Evolutionary conservation across 768 basidiomycete species (phyloP).

Genomic region (Russula brevipes): DNA sequence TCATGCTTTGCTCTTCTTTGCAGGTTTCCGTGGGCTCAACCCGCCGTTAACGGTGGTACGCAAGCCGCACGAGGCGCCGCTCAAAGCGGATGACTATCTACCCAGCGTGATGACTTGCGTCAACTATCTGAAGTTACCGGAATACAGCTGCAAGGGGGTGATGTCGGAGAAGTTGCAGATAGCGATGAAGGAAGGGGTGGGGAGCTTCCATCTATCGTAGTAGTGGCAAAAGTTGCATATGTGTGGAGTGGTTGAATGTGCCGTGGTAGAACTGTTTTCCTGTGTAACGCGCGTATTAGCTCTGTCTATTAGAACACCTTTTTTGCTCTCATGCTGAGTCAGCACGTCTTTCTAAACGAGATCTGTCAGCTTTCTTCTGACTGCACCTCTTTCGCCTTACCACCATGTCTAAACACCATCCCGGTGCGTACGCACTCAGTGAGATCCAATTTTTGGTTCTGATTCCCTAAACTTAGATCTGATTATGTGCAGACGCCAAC

Average conservation of each 20-base stretch:
- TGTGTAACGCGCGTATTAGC: slow-evolving; percentile 5
- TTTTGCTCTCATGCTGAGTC: slow-evolving; percentile 8
- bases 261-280: slow-evolving; percentile 7
- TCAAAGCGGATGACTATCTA: slow-evolving; percentile 89
- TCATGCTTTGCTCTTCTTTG: slow-evolving; percentile 1
- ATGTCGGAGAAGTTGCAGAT: slow-evolving; percentile 77
- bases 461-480: slow-evolving; percentile 53
- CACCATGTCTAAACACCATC: slow-evolving; percentile 37
- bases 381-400: neutral
- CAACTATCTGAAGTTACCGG: slow-evolving; percentile 92
- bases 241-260: neutral
- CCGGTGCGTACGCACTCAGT: slow-evolving; percentile 26
- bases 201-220: slow-evolving; percentile 97
- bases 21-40: slow-evolving; percentile 91
- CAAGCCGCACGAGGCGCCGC: slow-evolving; percentile 89
- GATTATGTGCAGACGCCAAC: slow-evolving; percentile 97
- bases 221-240: slow-evolving; percentile 39
- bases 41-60: slow-evolving; percentile 94
- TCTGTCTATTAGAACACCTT: slow-evolving; percentile 1
- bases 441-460: neutral
- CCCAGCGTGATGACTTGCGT: slow-evolving; percentile 99
- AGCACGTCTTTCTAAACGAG: neutral
- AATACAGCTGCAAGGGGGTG: slow-evolving; percentile 83
- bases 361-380: neutral
- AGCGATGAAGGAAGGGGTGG: slow-evolving; percentile 91